These are phyloP conservation scores for Aspergillus latus DNA, from an alignment of 2,329 filamentous ascomycete genomes.

Conservation along the genomic window DNA sequence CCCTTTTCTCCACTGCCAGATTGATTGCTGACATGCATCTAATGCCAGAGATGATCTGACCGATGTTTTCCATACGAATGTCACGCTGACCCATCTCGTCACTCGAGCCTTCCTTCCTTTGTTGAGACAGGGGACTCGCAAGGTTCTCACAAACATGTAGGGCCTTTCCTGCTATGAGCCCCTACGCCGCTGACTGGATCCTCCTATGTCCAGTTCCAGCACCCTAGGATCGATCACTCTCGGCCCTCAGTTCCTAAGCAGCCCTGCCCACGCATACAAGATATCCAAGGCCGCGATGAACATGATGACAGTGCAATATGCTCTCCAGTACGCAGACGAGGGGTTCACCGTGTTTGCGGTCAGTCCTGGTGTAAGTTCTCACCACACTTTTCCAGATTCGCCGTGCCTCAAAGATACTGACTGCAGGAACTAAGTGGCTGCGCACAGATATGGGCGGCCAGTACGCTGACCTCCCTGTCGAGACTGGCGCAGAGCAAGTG, in stretches of 20 bases:
- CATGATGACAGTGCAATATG: constrained; percentile 43
- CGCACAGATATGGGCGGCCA: constrained; percentile 46
- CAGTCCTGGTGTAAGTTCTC: constrained; percentile 45
- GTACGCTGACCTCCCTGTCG: constrained; percentile 44
- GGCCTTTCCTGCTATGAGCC: background rate
- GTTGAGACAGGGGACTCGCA: constrained; percentile 39
- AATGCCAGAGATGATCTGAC: constrained; percentile 36
- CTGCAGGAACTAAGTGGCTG: constrained; percentile 18
- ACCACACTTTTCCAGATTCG: no score
- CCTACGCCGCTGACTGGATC: no score
- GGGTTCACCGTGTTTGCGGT: constrained; percentile 46
- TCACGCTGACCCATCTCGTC: constrained; percentile 42
- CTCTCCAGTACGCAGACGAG: constrained; percentile 31
- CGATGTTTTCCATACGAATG: constrained; percentile 44
- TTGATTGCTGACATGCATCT: background rate
- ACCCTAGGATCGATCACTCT: constrained; percentile 34
- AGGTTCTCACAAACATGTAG: constrained; percentile 49
- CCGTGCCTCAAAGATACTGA: no score
- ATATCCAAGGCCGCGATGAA: constrained; percentile 52
- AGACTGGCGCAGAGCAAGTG: constrained; percentile 40
- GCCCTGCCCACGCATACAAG: constrained; percentile 41
- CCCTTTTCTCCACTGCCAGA: background rate
- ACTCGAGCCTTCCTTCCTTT: constrained; percentile 43
- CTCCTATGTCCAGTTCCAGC: background rate
- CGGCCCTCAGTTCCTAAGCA: constrained; percentile 21